A percentile compares a stretch with the other conserved stretches of the same genome.
Evolutionary conservation across 2,329 filamentous ascomycete species (phyloP).

Genomic region (Tolypocladium ophioglossoides): DNA sequence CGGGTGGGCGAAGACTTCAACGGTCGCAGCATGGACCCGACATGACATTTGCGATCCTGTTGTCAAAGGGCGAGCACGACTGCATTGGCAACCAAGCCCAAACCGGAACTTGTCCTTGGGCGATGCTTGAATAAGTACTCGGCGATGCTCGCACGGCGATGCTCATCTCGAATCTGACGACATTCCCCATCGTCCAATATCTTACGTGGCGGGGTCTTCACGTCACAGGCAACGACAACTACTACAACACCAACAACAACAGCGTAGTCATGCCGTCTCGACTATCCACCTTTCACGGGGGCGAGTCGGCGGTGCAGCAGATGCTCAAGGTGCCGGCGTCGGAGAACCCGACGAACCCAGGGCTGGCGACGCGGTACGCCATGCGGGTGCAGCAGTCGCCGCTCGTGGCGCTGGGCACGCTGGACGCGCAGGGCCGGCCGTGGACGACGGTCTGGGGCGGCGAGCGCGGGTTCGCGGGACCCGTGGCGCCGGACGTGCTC

Average conservation of each 20-base stretch:
- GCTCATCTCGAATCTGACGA: background rate
- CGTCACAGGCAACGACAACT: background rate
- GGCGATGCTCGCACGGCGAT: background rate
- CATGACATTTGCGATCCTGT: background rate
- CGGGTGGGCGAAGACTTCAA: background rate
- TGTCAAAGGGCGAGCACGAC: background rate
- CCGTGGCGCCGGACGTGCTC: constrained; percentile 51
- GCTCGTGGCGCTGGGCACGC: constrained; percentile 61
- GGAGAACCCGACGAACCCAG: constrained; percentile 57
- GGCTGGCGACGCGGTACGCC: constrained; percentile 50
- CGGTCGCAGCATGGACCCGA: background rate
- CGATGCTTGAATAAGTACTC: background rate
- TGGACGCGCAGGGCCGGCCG: constrained; percentile 54
- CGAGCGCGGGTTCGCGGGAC: constrained; percentile 53
- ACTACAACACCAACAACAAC: background rate
- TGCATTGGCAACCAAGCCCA: background rate
- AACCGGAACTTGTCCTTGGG: background rate
- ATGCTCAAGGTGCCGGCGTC: constrained; percentile 44
- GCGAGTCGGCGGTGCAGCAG: constrained; percentile 55
- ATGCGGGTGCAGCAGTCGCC: constrained; percentile 51
- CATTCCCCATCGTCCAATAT: background rate
- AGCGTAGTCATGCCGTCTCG: constrained; percentile 15
- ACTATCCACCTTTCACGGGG: constrained; percentile 44
- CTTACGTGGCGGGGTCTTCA: background rate
- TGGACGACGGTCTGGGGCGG: constrained; percentile 80